A percentile compares a stretch with the other conserved stretches of the same genome.
Conservation (phyloP, 257 asterid genomes). For the Gynochthodes officinalis region DNA sequence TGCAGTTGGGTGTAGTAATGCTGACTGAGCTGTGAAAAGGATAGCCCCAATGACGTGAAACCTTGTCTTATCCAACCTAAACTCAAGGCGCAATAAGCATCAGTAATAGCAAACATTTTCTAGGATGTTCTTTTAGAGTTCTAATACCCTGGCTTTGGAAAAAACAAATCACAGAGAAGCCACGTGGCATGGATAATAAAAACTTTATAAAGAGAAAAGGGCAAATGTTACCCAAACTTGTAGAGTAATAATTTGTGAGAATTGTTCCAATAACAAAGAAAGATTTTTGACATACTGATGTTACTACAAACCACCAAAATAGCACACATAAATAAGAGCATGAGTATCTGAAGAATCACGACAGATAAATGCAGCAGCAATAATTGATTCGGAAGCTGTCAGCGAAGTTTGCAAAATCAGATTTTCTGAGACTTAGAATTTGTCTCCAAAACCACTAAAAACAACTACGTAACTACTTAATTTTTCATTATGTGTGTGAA, state of each 20-base stretch:
- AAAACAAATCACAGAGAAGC: neutral
- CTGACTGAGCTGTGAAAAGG: constrained; percentile 82
- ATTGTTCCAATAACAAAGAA: too few species aligned
- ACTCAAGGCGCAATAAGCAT: constrained; percentile 4
- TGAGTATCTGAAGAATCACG: neutral
- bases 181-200: too few species aligned
- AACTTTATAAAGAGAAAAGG: too few species aligned
- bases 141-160: too few species aligned
- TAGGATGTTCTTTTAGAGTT: neutral
- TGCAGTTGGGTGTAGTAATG: constrained; percentile 85
- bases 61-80: constrained; percentile 84
- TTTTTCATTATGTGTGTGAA: neutral
- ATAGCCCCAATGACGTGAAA: constrained; percentile 87
- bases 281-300: too few species aligned
- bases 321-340: too few species aligned
- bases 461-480: neutral
- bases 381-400: neutral
- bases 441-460: neutral
- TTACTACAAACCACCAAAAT: too few species aligned
- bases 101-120: constrained; percentile 1
- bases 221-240: too few species aligned
- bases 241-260: too few species aligned
- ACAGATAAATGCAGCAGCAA: neutral
- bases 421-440: neutral
- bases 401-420: neutral